Percentiles rank a stretch among this genome's conserved stretches.
phyloP scores from a whole-genome alignment of 163 green algal species.

The Scenedesmus sp. region DNA sequence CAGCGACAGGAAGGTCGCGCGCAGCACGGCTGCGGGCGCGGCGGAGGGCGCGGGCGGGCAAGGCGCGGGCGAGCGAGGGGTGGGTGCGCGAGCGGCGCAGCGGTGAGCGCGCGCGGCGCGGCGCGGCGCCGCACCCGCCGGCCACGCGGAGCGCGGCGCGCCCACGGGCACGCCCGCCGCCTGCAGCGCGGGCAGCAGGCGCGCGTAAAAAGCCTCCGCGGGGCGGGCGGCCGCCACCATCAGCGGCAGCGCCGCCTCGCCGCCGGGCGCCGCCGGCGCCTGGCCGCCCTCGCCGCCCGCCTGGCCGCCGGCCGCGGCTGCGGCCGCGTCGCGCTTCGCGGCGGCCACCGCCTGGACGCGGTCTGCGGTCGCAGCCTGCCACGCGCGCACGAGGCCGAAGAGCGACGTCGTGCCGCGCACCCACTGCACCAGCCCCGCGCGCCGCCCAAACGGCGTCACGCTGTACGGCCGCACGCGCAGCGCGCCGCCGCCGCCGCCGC shows the following conservation, averaged over 20 bases:
- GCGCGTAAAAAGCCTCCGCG: slow-evolving; percentile 47
- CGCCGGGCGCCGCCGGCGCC: neutral
- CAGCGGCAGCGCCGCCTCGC: slow-evolving; percentile 21
- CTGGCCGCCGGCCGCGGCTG: slow-evolving; percentile 9
- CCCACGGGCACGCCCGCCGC: slow-evolving; percentile 49
- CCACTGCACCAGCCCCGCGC: slow-evolving; percentile 86
- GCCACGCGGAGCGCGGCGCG: slow-evolving; percentile 69
- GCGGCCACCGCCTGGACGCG: slow-evolving; percentile 51
- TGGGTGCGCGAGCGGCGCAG: too few relatives aligned
- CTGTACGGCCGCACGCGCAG: slow-evolving; percentile 62
- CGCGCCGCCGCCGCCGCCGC: slow-evolving; percentile 19
- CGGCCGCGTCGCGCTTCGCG: slow-evolving; percentile 40
- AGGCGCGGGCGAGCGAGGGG: neutral
- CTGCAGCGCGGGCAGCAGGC: slow-evolving; percentile 52
- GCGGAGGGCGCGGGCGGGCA: neutral
- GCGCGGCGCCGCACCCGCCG: slow-evolving; percentile 41
- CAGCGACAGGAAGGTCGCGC: slow-evolving; percentile 33
- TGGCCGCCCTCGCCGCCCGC: slow-evolving; percentile 8
- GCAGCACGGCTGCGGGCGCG: slow-evolving; percentile 29
- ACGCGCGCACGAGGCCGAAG: slow-evolving; percentile 73
- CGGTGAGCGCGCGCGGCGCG: too few relatives aligned
- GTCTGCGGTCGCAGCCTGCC: slow-evolving; percentile 61
- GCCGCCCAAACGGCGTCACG: slow-evolving; percentile 79
- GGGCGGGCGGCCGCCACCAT: slow-evolving; percentile 42
- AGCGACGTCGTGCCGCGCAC: slow-evolving; percentile 79